Evolutionary conservation across 2,329 filamentous ascomycete species (phyloP).

Genomic region (Hymenoscyphus occultus): DNA sequence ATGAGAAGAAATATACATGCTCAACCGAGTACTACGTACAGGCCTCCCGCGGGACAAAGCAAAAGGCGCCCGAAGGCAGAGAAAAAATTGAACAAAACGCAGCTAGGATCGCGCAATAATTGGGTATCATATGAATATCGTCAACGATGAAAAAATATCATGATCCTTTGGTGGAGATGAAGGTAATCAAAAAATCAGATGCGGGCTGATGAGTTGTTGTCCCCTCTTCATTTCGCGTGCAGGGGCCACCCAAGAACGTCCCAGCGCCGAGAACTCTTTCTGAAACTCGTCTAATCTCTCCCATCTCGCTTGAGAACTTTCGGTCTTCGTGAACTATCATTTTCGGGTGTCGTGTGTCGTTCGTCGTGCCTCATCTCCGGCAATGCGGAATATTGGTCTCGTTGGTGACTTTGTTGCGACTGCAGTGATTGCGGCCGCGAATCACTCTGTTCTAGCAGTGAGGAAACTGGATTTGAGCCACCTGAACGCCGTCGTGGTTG

Average conservation of each 20-base stretch:
- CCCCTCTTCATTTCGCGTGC: conserved; percentile 23
- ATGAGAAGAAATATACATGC: background rate
- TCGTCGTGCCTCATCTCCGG: conserved; percentile 34
- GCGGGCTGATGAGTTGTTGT: conserved; percentile 15
- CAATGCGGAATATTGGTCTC: conserved; percentile 28
- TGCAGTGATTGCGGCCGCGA: conserved; percentile 26
- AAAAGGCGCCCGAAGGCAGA: background rate
- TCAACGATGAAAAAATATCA: conserved; percentile 16
- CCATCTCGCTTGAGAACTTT: conserved; percentile 32
- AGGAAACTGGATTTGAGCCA: conserved; percentile 33
- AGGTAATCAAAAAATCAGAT: conserved; percentile 17
- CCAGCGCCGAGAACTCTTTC: conserved; percentile 19
- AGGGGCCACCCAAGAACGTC: conserved; percentile 12
- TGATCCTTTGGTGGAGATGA: conserved; percentile 9
- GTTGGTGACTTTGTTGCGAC: conserved; percentile 21
- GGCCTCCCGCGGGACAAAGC: background rate
- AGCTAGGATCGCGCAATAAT: conserved; percentile 19
- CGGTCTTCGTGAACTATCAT: conserved; percentile 24
- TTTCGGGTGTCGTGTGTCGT: conserved; percentile 30
- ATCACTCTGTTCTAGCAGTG: conserved; percentile 33
- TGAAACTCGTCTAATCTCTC: conserved; percentile 36
- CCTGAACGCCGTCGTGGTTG: conserved; percentile 30
- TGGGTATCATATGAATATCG: conserved; percentile 29
- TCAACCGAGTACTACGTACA: conserved; percentile 1
- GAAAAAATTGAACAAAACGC: conserved; percentile 7